Evolutionary conservation across 495 filamentous ascomycete genomes (phyloP).

Genomic region (Podospora comata): DNA sequence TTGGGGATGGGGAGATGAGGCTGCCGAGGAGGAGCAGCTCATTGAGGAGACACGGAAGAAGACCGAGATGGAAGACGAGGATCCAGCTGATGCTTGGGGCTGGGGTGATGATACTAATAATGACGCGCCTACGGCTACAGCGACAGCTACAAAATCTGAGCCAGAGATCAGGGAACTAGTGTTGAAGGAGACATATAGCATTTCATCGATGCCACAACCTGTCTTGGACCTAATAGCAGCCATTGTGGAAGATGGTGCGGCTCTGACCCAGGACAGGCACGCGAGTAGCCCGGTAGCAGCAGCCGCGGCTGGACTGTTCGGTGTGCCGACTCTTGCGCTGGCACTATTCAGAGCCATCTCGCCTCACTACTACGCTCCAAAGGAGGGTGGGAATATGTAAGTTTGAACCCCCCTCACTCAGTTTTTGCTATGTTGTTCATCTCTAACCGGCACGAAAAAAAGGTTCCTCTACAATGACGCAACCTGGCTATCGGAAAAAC

Average conservation of each 20-base stretch:
- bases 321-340: constrained; percentile 76
- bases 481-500: constrained; percentile 66
- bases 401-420: constrained; percentile 11
- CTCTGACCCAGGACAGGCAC: constrained; percentile 47
- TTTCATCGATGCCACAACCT: constrained; percentile 77
- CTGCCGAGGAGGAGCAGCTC: constrained; percentile 32
- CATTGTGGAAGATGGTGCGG: constrained; percentile 66
- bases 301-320: constrained; percentile 71
- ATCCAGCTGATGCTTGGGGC: constrained; percentile 63
- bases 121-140: constrained; percentile 14
- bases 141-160: constrained; percentile 18
- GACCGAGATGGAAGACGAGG: constrained; percentile 46
- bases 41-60: constrained; percentile 24
- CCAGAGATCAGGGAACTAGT: constrained; percentile 55
- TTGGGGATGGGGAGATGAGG: constrained; percentile 61
- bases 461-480: constrained; percentile 92
- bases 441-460: constrained; percentile 17
- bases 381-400: constrained; percentile 71
- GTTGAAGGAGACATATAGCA: constrained; percentile 79
- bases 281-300: constrained; percentile 55
- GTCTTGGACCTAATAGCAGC: constrained; percentile 67
- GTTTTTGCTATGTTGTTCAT: not conserved
- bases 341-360: constrained; percentile 90
- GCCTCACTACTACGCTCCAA: constrained; percentile 68
- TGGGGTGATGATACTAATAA: constrained; percentile 58